These are phyloP conservation scores for Podaxis carcinomalis DNA, from an alignment of 768 basidiomycete genomes.

Conservation along the genomic window DNA sequence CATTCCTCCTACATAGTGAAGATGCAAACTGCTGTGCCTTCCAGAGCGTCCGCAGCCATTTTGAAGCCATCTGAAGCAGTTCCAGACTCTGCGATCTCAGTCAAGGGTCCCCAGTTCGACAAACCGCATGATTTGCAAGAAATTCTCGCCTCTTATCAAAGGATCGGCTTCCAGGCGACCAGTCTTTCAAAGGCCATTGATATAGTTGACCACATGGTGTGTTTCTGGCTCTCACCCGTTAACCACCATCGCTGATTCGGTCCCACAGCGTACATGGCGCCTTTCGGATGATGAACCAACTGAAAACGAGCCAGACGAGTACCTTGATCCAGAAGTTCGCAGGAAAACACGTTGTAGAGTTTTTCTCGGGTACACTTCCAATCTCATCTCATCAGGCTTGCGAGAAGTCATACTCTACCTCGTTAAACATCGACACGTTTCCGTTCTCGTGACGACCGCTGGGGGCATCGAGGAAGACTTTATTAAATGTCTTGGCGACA, in stretches of 20 bases:
- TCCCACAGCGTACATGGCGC: constrained; percentile 74
- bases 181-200: constrained; percentile 85
- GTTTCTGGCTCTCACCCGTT: constrained; percentile 9
- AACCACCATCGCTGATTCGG: constrained; percentile 2
- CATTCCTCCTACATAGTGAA: constrained; percentile 20
- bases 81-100: constrained; percentile 57
- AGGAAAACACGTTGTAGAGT: constrained; percentile 76
- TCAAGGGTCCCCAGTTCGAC: constrained; percentile 88
- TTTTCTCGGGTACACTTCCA: constrained; percentile 98
- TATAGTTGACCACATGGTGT: constrained; percentile 91
- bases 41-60: constrained; percentile 68
- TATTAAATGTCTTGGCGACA: constrained; percentile 97
- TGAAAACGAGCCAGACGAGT: constrained; percentile 69
- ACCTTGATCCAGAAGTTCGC: constrained; percentile 52
- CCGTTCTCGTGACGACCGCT: constrained; percentile 92
- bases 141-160: constrained; percentile 76
- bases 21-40: constrained; percentile 28
- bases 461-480: constrained; percentile 99
- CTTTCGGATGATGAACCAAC: constrained; percentile 78
- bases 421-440: constrained; percentile 88
- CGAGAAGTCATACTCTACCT: constrained; percentile 90
- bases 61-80: constrained; percentile 73
- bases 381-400: constrained; percentile 95
- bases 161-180: constrained; percentile 97
- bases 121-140: constrained; percentile 57